Evolutionary conservation across 257 asterid genomes (phyloP).

Genomic region (Ophiorrhiza pumila): DNA sequence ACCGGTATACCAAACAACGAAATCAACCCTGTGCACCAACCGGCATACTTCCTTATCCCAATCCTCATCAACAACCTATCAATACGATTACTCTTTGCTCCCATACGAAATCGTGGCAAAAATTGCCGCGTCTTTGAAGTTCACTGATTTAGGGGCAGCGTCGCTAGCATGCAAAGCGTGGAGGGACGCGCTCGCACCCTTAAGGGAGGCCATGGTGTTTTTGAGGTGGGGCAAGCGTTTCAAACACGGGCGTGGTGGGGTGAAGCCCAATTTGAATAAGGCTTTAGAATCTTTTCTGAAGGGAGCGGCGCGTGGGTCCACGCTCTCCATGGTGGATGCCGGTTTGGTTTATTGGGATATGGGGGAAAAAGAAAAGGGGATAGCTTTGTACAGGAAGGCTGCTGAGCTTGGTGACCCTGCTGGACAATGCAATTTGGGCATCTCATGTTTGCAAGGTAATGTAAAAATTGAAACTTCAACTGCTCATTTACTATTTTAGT

Average conservation of each 20-base stretch:
- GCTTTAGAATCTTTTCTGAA: constrained; percentile 65
- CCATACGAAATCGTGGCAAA: constrained; percentile 54
- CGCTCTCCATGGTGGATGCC: constrained; percentile 83
- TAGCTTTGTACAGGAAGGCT: constrained; percentile 56
- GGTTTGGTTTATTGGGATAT: constrained; percentile 74
- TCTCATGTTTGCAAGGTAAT: constrained; percentile 67
- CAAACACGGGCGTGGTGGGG: constrained; percentile 77
- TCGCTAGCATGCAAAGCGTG: constrained; percentile 79
- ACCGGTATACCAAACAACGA: constrained; percentile 12
- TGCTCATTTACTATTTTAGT: background rate
- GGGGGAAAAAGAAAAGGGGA: constrained; percentile 54
- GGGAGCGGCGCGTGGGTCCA: constrained; percentile 88
- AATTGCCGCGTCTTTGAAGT: constrained; percentile 53
- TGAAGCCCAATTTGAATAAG: constrained; percentile 39
- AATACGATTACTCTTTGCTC: constrained; percentile 46
- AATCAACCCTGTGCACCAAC: constrained; percentile 1
- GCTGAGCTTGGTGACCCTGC: constrained; percentile 71
- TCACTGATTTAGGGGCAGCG: constrained; percentile 56
- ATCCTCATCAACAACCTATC: constrained; percentile 6
- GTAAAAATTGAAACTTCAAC: background rate
- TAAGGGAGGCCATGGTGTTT: constrained; percentile 63
- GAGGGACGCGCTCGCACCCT: constrained; percentile 76
- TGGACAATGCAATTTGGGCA: constrained; percentile 79
- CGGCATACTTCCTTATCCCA: constrained; percentile 7
- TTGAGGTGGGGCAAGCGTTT: constrained; percentile 60